Conservation (phyloP, 768 basidiomycete genomes). For the Phallus indusiatus region DNA sequence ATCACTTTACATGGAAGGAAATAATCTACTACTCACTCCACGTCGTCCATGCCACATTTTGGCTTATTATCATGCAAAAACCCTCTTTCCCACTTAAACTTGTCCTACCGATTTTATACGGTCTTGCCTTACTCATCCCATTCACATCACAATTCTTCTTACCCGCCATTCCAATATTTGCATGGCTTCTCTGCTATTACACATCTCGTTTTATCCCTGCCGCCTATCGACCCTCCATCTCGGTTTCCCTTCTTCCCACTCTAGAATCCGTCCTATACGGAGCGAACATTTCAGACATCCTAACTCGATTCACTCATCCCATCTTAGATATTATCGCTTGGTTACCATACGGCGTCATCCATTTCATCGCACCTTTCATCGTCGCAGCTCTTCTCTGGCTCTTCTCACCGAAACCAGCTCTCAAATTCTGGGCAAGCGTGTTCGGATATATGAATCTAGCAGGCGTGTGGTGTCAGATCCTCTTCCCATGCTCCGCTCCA, state of each 20-base stretch:
- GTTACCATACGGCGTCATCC: slow-evolving; percentile 93
- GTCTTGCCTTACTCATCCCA: slow-evolving; percentile 63
- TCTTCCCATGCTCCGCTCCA: slow-evolving; percentile 89
- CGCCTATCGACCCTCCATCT: slow-evolving; percentile 67
- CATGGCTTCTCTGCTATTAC: slow-evolving; percentile 83
- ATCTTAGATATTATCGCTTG: slow-evolving; percentile 89
- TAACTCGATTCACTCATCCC: slow-evolving; percentile 90
- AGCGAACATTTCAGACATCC: slow-evolving; percentile 94
- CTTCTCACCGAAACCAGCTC: slow-evolving; percentile 69
- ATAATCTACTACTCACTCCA: slow-evolving; percentile 54
- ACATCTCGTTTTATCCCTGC: slow-evolving; percentile 79
- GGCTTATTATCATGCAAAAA: slow-evolving; percentile 61
- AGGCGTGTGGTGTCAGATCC: slow-evolving; percentile 81
- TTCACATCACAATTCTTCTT: slow-evolving; percentile 86
- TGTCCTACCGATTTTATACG: slow-evolving; percentile 63
- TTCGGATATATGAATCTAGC: slow-evolving; percentile 91
- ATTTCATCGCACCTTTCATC: slow-evolving; percentile 82
- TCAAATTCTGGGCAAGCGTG: slow-evolving; percentile 75
- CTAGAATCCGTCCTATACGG: slow-evolving; percentile 93
- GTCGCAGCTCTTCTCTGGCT: slow-evolving; percentile 84
- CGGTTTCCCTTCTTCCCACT: slow-evolving; percentile 88
- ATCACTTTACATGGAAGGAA: slow-evolving; percentile 50
- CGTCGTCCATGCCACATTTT: slow-evolving; percentile 51
- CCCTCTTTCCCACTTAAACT: slow-evolving; percentile 70
- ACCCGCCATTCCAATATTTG: slow-evolving; percentile 78